These are phyloP conservation scores for Podospora pseudocomata DNA, from an alignment of 495 filamentous ascomycete genomes.

Conservation along the genomic window DNA sequence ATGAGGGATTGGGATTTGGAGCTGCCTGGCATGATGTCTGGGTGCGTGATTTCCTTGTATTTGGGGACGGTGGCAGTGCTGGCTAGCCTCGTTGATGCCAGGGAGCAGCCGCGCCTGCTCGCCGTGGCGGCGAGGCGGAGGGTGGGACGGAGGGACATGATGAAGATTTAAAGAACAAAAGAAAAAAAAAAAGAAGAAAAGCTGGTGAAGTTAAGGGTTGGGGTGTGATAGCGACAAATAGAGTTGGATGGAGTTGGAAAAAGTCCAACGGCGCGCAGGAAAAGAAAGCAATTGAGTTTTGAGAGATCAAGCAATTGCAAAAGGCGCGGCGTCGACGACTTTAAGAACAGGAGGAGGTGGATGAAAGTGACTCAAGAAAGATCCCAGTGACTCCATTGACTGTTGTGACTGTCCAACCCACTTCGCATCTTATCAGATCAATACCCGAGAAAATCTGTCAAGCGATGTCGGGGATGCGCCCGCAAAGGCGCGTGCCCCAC, in stretches of 20 bases:
- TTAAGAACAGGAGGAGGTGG: not conserved
- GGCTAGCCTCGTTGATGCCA: constrained; percentile 24
- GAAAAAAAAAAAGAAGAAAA: too few relatives aligned
- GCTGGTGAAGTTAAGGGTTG: too few relatives aligned
- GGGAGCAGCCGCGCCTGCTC: constrained; percentile 8
- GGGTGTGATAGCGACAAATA: not conserved
- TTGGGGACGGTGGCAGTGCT: constrained; percentile 46
- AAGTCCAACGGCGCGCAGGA: not conserved
- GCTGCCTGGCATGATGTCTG: constrained; percentile 63
- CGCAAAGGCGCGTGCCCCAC: not conserved
- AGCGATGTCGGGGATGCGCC: constrained; percentile 16
- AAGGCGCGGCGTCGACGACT: not conserved
- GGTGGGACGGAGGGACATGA: constrained; percentile 32
- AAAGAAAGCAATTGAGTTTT: not conserved
- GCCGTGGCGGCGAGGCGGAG: constrained; percentile 32
- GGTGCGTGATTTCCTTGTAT: constrained; percentile 37
- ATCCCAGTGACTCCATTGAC: not conserved
- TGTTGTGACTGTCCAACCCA: not conserved
- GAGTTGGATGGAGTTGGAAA: not conserved
- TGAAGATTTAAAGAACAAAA: not conserved
- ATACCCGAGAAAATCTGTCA: constrained; percentile 11
- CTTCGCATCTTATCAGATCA: constrained; percentile 5
- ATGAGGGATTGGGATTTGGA: constrained; percentile 43
- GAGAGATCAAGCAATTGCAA: not conserved
- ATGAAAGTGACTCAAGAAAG: not conserved